Evolutionary conservation across 1,284 basidiomycete species (phyloP), one percentile per base, ranked within the genome.

Genomic region (Sporisorium iseilematis-ciliati): DNA sequence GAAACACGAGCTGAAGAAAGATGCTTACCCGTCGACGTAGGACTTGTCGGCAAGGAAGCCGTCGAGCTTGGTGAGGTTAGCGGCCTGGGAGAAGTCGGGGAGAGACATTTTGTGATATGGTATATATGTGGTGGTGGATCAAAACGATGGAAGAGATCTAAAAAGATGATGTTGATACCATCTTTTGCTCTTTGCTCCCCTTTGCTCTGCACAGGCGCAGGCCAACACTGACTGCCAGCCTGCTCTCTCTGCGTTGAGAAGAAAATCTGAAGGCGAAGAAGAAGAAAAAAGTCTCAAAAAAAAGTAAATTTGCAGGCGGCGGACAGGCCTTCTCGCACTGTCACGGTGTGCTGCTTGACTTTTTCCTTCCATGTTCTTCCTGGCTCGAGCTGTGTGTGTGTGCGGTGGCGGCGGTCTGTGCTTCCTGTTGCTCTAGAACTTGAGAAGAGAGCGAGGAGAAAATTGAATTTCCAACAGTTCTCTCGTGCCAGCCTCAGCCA

Each of bases 11-110:
- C 29, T 29, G 29, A 29, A 29, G 29, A n/a, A n/a, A 29, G 18
- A 69, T 51, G 80, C 83, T 78, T 79, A 84, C 83, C 82, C 82
- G 63, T 83, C 78, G 68, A 84, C 58, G 82, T 83, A 84, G 46
- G 83, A 84, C 77, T 79, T 81, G 70, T 70, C 68, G 65, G 67
- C 56, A 21, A 84, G 77, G 80, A 49, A 81, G 61, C 65, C 56
- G 70, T 84, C 77, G 67, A 84, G 73, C 73, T 78, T 75, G 65
- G 66, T 46, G 57, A 84, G 78, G 62, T 65, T 74, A 51, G 70
- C 69, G 60, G 80, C 75, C 54, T 76, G 67, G 48, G 76, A 69
- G 74, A 84, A 84, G 73, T 84, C 82, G 57, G 82, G 83, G n/a
- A 84, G 82, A 51, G 82, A 82, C 82, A 84, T 84, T 73, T 23